Percentiles rank a stretch among this genome's conserved stretches.
These are phyloP conservation scores for Lachancea dasiensis DNA, from an alignment of 805 yeast species.

Conservation along the genomic window DNA sequence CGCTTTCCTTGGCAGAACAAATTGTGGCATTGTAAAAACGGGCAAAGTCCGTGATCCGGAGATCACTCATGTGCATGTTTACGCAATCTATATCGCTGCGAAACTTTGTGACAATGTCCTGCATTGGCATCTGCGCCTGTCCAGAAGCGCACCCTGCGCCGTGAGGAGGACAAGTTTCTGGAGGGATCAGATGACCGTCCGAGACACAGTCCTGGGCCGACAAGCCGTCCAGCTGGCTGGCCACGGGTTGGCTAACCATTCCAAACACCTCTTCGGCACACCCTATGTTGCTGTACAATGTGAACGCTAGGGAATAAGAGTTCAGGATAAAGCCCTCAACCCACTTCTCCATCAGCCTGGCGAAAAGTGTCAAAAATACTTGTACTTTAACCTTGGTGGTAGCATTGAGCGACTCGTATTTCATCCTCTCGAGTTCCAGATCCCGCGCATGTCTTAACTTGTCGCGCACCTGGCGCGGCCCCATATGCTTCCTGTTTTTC, in stretches of 20 bases:
- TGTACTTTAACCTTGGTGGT: constrained; percentile 14
- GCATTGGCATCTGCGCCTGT: too few species aligned
- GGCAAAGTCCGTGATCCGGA: constrained; percentile 5
- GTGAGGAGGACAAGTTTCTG: too few species aligned
- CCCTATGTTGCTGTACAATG: constrained; percentile 10
- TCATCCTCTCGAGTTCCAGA: constrained; percentile 10
- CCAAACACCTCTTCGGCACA: background rate
- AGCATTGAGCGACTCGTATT: constrained; percentile 17
- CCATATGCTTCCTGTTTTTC: background rate
- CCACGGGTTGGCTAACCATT: background rate
- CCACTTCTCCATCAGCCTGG: constrained; percentile 17
- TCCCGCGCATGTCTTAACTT: constrained; percentile 11
- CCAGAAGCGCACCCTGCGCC: too few species aligned
- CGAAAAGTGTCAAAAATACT: constrained; percentile 11
- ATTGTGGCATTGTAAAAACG: constrained; percentile 2
- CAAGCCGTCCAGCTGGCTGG: too few species aligned
- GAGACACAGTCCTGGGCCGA: too few species aligned
- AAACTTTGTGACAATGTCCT: constrained; percentile 4
- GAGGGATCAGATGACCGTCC: too few species aligned
- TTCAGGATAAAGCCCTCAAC: constrained; percentile 18
- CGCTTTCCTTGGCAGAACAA: constrained; percentile 1
- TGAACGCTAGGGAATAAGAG: constrained; percentile 17
- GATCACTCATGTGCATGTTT: background rate
- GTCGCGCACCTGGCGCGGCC: constrained; percentile 5
- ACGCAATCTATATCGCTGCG: constrained; percentile 6